Base-by-base conservation (phyloP, 768 basidiomycete genomes). In the Fomitopsis serialis region DNA sequence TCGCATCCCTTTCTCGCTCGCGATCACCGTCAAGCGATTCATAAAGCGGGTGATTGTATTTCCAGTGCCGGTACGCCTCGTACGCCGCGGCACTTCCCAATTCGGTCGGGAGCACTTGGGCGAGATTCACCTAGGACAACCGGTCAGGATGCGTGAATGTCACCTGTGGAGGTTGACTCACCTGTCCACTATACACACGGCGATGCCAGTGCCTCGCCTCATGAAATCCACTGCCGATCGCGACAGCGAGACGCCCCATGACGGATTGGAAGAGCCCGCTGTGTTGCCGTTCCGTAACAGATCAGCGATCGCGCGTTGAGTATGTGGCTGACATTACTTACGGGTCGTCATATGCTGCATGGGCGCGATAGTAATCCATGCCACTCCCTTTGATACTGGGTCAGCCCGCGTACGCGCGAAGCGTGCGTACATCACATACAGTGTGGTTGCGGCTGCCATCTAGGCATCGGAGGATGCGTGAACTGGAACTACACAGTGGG, bases 31-130 rank as follows among this genome's bases (percentile, higher is more conserved):
- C 75, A 4, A 86, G 59, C 15, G 81, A 79, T 46, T 80, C 77
- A 53, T 82, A 80, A 42, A 84, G 72, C 6, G 68, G 72, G 37
- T 66, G 77, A 58, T 82, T 79, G 59, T 81, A 75, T 48, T 80
- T 79, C 81, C 84, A 85, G 24, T 77, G 77, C 15, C 86, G 76
- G 65, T 84, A 83, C 0, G 87, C 86, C 66, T 89, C 87, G 63
- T 87, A 89, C 2, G 85, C 87, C 10, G 87, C 87, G 3, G 88
- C 89, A 58, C 84, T 79, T 0, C 89, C 89, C 17, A 91, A 76
- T 53, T 89, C 85, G 17, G 68, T 61, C 0, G 87, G 82, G 6
- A 72, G 66, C 68, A 88, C 71, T 42, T 69, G 65, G 48, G 66
- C 68, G 17, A 84, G 65, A 53, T 80, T 79, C 36, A 78, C 75